phyloP scores from a whole-genome alignment of 305 asterid genomes.

The Fraxinus sp. region DNA sequence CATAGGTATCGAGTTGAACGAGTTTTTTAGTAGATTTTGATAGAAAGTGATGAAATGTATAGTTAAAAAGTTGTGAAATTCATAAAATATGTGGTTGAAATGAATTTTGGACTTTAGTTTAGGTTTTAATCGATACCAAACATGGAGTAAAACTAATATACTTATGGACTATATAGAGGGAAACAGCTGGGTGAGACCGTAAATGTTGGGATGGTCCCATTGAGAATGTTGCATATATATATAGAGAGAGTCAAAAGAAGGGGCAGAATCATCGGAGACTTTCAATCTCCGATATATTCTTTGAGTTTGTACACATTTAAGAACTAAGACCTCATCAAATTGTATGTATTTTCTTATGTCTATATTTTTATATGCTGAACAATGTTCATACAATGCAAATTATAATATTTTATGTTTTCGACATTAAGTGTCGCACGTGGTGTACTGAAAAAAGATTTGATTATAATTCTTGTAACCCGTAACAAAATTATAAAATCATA shows the following conservation, averaged over 20 bases:
- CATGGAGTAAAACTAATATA: conserved; percentile 30
- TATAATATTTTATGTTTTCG: no score
- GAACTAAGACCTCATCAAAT: conserved; percentile 6
- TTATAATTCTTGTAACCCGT: neutral
- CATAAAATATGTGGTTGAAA: no score
- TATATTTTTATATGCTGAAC: neutral
- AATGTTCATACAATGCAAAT: neutral
- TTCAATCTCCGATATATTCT: conserved; percentile 67
- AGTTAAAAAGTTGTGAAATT: no score
- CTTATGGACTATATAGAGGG: conserved; percentile 40
- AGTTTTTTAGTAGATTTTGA: no score
- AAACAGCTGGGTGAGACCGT: conserved; percentile 62
- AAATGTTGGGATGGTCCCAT: conserved; percentile 58
- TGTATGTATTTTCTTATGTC: neutral
- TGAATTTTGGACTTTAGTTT: no score
- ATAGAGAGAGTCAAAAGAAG: conserved; percentile 38
- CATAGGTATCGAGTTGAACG: no score
- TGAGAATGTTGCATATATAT: conserved; percentile 38
- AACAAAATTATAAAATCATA: neutral
- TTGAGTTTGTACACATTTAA: conserved; percentile 33
- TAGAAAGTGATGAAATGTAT: no score
- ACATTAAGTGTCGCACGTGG: neutral
- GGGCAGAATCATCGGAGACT: conserved; percentile 64
- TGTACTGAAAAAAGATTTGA: neutral
- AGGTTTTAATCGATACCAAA: no score